phyloP scores from a whole-genome alignment of 2,329 filamentous ascomycete genomes.

The Aspergillus jensenii region DNA sequence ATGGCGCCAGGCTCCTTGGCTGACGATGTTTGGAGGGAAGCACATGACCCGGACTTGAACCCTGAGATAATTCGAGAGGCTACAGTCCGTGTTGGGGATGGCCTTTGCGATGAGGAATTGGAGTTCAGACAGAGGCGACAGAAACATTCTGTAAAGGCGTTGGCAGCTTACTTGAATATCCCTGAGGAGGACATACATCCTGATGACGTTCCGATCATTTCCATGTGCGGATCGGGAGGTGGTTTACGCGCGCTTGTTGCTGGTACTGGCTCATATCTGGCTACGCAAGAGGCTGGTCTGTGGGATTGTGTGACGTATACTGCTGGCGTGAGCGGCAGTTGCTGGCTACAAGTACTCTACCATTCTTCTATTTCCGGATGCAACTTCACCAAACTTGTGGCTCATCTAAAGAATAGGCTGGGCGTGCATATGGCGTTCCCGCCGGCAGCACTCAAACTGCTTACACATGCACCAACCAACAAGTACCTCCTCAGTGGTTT shows the following conservation, averaged over 20 bases:
- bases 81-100: slow-evolving; percentile 74
- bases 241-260: slow-evolving; percentile 87
- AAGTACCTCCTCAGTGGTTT: slow-evolving; percentile 85
- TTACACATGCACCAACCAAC: slow-evolving; percentile 88
- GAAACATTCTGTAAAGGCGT: slow-evolving; percentile 65
- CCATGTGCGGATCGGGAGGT: slow-evolving; percentile 91
- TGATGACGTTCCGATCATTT: slow-evolving; percentile 89
- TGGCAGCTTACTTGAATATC: slow-evolving; percentile 80
- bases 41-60: slow-evolving; percentile 77
- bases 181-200: slow-evolving; percentile 80
- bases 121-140: slow-evolving; percentile 70
- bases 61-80: slow-evolving; percentile 86
- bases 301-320: slow-evolving; percentile 96
- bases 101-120: slow-evolving; percentile 81
- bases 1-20: slow-evolving; percentile 85
- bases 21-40: slow-evolving; percentile 90
- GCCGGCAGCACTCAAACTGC: slow-evolving; percentile 73
- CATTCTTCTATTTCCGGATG: slow-evolving; percentile 74
- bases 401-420: slow-evolving; percentile 82
- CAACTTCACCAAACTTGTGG: slow-evolving; percentile 68
- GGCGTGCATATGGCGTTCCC: slow-evolving; percentile 91
- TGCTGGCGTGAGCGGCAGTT: slow-evolving; percentile 91
- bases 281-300: slow-evolving; percentile 79
- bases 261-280: slow-evolving; percentile 82
- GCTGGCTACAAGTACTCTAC: slow-evolving; percentile 89